Evolutionary conservation across 352 stramenopile genomes (phyloP).

Genomic region (Aphanomyces invadans): DNA sequence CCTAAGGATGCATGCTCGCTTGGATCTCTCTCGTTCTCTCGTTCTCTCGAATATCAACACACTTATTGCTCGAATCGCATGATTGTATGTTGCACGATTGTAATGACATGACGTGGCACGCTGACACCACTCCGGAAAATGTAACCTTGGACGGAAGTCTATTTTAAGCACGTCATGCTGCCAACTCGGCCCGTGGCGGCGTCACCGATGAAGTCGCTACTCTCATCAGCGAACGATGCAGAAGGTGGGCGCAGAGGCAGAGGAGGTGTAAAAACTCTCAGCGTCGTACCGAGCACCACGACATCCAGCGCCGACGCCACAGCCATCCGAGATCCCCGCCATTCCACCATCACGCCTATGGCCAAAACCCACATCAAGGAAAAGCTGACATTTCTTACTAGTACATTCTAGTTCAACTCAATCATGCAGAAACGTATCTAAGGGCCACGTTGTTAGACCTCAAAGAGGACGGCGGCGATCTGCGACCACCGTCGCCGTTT

Average conservation of each 20-base stretch:
- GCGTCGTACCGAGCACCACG: not conserved
- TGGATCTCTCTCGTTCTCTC: too few relatives aligned
- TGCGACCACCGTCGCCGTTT: slow-evolving; percentile 56
- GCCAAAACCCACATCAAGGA: not conserved
- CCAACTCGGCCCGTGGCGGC: not conserved
- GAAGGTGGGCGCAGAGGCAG: not conserved
- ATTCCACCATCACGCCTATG: slow-evolving; percentile 4
- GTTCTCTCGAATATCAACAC: too few relatives aligned
- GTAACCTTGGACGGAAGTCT: too few relatives aligned
- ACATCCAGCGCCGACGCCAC: not conserved
- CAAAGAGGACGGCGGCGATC: slow-evolving; percentile 4
- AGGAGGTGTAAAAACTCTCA: not conserved
- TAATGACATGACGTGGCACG: not conserved
- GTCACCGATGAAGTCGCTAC: not conserved
- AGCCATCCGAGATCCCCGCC: not conserved
- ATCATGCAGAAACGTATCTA: not conserved
- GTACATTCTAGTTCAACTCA: slow-evolving; percentile 6
- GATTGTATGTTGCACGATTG: too few relatives aligned
- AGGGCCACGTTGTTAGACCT: not conserved
- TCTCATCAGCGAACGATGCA: not conserved
- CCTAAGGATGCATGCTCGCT: too few relatives aligned
- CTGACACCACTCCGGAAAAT: not conserved
- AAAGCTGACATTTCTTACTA: slow-evolving; percentile 15
- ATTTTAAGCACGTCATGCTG: not conserved
- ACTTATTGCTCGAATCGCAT: too few relatives aligned